Conservation (phyloP, 805 yeast genomes). For the Maudiozyma barnettii region DNA sequence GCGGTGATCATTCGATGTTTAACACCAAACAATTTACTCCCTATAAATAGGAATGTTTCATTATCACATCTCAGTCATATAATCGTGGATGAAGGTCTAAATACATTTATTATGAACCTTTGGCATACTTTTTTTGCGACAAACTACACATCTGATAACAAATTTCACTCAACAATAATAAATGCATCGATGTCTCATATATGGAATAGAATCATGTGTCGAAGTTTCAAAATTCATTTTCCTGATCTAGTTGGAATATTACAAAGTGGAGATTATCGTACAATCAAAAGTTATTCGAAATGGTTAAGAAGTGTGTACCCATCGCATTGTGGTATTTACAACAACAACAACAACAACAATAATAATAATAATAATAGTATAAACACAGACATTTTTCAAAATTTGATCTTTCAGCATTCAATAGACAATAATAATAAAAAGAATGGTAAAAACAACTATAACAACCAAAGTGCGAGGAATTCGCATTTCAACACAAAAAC, state of each 20-base stretch:
- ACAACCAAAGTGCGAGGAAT: no score
- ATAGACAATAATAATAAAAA: not conserved
- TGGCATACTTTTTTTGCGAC: slow-evolving; percentile 13
- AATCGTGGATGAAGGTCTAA: slow-evolving; percentile 14
- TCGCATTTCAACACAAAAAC: no score
- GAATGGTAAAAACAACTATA: not conserved
- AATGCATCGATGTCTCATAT: slow-evolving; percentile 6
- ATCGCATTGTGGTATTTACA: not conserved
- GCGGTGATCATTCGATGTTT: slow-evolving; percentile 20
- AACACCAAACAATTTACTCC: slow-evolving; percentile 22
- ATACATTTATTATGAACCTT: slow-evolving; percentile 15
- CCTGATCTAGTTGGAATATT: slow-evolving; percentile 23
- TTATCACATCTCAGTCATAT: slow-evolving; percentile 17
- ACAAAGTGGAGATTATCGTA: slow-evolving; percentile 19
- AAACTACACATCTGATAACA: not conserved
- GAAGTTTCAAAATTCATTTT: slow-evolving; percentile 19
- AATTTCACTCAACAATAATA: not conserved
- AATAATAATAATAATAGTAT: not conserved
- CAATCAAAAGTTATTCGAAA: slow-evolving; percentile 11
- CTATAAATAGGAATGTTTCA: slow-evolving; percentile 21
- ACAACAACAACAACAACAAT: not conserved
- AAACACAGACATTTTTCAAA: not conserved
- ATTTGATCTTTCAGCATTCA: not conserved
- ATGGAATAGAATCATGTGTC: slow-evolving; percentile 27
- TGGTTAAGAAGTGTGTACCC: slow-evolving; percentile 2